phyloP scores from a whole-genome alignment of 2,329 filamentous ascomycete genomes.

The Diaporthe sp. region DNA sequence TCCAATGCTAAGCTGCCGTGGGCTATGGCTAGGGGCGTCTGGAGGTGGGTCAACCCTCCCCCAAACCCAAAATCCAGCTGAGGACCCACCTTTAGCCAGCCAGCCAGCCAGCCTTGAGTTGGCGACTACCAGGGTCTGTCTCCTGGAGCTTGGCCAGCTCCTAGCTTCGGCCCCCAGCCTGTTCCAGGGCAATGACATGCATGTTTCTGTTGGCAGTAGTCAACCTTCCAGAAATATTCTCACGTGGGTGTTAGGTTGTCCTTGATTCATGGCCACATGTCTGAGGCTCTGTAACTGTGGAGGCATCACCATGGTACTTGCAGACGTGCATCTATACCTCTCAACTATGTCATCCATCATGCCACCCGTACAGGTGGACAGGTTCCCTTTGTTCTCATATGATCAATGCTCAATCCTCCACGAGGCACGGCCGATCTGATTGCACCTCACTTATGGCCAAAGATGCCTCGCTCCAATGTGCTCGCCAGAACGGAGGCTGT shows the following conservation, averaged over 20 bases:
- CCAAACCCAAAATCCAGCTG: neutral
- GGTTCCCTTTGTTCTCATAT: neutral
- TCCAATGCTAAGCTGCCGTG: constrained; percentile 15
- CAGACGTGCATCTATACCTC: neutral
- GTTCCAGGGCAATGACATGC: neutral
- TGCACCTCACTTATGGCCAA: too few relatives aligned
- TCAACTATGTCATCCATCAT: neutral
- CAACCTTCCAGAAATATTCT: neutral
- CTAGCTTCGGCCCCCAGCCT: neutral
- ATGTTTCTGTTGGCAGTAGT: neutral
- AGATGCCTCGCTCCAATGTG: neutral
- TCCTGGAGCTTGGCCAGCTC: neutral
- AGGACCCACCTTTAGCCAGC: neutral
- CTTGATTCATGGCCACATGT: neutral
- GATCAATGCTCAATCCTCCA: neutral
- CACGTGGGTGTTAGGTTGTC: neutral
- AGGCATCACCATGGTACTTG: neutral
- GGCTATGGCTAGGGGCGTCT: neutral
- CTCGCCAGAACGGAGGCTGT: neutral
- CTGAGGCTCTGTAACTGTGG: neutral
- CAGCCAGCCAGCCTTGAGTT: neutral
- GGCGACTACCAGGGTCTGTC: neutral
- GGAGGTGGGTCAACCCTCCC: constrained; percentile 1
- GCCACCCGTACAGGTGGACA: neutral
- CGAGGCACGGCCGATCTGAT: neutral